Evolutionary conservation across 805 yeast species (phyloP), one percentile per base, ranked within the genome.

Genomic region (Crinitomyces ghanaensis): DNA sequence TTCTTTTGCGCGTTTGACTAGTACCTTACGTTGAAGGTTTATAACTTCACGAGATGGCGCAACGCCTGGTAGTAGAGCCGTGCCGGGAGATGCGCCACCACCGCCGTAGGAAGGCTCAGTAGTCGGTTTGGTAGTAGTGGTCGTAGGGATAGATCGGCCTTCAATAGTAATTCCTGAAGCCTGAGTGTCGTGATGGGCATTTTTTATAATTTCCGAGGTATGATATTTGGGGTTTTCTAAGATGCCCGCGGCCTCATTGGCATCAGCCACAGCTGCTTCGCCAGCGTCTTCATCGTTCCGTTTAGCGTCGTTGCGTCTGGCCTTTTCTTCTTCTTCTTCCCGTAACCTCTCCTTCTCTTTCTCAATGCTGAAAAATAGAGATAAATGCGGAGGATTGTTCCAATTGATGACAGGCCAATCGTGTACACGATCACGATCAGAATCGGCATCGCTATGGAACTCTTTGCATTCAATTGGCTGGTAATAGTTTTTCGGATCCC

Each of bases 391-490:
- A 40, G 94, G 74, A 46, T 80, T 70, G 5, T 95, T 95, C 46
- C 71, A 73, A 3, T 78, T 63, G 0, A 84, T 72, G 9, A 62
- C 55, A 2, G 94, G 93, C 72, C 72, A 67, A 19, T 62, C 51
- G 42, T 59, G 65, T 35, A 60, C 59, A 36, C 47, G 48, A 35
- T 59, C 42, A 46, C 63, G 65, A 11, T 49, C 39, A 7, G 37
- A 37, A 28, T 28, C 33, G 27, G 24, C 28, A n/a, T n/a, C n/a
- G n/a, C n/a, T n/a, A n/a, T n/a, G 36, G 93, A 95, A 91, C 56
- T 91, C 97, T 45, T 86, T 67, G 5, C 74, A 63, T 7, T 86
- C 75, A 4, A 84, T 70, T 0, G 97, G 95, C 36, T 93, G 71
- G 40, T 77, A 76, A 16, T 68, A 68, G 46, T 81, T 86, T 41